Evolutionary conservation across 352 stramenopile genomes (phyloP).

Genomic region (Phytopythium montanum): DNA sequence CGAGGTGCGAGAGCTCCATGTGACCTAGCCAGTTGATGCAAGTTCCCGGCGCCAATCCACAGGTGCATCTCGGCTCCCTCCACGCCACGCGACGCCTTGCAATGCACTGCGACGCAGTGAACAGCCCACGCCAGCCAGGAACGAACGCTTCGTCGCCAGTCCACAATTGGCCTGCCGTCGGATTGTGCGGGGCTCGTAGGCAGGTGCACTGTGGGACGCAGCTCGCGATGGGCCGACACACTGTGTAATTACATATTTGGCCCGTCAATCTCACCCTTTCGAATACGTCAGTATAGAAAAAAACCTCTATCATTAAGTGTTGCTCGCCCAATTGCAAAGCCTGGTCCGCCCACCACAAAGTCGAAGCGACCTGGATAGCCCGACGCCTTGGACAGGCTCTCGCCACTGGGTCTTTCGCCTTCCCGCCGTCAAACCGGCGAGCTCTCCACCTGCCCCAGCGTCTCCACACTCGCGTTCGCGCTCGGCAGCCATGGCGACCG

Average conservation of each 20-base stretch:
- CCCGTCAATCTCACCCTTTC: neutral
- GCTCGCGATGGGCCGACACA: neutral
- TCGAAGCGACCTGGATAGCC: no score
- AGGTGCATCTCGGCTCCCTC: no score
- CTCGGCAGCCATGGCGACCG: neutral
- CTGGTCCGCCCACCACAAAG: neutral
- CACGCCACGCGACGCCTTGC: no score
- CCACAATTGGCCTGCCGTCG: neutral
- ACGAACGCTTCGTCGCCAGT: neutral
- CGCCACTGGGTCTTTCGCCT: conserved; percentile 2
- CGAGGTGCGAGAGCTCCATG: no score
- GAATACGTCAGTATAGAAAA: neutral
- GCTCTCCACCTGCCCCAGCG: neutral
- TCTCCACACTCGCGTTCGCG: no score
- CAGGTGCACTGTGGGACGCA: neutral
- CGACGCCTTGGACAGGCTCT: no score
- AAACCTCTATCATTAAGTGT: neutral
- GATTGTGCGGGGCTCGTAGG: neutral
- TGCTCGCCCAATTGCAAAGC: neutral
- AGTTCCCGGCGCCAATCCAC: no score
- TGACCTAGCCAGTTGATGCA: no score
- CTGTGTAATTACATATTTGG: neutral
- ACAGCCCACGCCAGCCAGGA: neutral
- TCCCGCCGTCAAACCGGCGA: neutral
- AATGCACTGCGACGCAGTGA: no score